Percentiles rank a stretch among this genome's conserved stretches.
Evolutionary conservation across 2,329 filamentous ascomycete genomes (phyloP).

Genomic region (Diaporthe vaccinii): DNA sequence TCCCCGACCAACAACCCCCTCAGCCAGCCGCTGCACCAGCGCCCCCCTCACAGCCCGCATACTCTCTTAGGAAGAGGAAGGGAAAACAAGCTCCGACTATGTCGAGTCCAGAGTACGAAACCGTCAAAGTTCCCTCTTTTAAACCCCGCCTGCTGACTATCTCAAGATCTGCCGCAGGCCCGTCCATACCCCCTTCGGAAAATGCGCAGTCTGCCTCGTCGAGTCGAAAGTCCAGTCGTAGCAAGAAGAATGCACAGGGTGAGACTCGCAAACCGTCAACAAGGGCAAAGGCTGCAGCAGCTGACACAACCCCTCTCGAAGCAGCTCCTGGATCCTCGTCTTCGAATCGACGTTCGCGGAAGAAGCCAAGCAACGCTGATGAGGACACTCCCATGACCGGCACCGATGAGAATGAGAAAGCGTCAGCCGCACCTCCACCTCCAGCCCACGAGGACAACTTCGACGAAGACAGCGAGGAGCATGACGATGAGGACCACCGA

Average conservation of each 20-base stretch:
- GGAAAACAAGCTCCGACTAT: constrained; percentile 75
- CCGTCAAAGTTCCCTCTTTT: neutral
- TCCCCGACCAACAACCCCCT: constrained; percentile 59
- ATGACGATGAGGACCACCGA: constrained; percentile 67
- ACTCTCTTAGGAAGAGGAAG: constrained; percentile 65
- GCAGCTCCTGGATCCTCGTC: constrained; percentile 52
- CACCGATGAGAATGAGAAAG: constrained; percentile 68
- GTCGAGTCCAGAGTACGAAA: constrained; percentile 78
- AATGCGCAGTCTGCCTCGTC: constrained; percentile 73
- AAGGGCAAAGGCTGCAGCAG: neutral
- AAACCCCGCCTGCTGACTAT: constrained; percentile 22
- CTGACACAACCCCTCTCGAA: constrained; percentile 48
- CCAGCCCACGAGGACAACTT: constrained; percentile 58
- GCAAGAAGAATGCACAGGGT: constrained; percentile 71
- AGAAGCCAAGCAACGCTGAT: constrained; percentile 62
- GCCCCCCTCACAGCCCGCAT: constrained; percentile 50
- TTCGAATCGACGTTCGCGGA: constrained; percentile 65
- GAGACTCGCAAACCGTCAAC: constrained; percentile 40
- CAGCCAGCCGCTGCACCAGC: constrained; percentile 51
- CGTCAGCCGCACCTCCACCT: constrained; percentile 57
- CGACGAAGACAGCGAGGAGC: constrained; percentile 58
- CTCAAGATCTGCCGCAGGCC: constrained; percentile 60
- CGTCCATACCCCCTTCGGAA: constrained; percentile 72
- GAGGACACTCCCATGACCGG: constrained; percentile 81
- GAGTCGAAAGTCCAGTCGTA: constrained; percentile 79